These are phyloP conservation scores for Thozetella sp. DNA, from an alignment of 495 filamentous ascomycete species.

Conservation along the genomic window DNA sequence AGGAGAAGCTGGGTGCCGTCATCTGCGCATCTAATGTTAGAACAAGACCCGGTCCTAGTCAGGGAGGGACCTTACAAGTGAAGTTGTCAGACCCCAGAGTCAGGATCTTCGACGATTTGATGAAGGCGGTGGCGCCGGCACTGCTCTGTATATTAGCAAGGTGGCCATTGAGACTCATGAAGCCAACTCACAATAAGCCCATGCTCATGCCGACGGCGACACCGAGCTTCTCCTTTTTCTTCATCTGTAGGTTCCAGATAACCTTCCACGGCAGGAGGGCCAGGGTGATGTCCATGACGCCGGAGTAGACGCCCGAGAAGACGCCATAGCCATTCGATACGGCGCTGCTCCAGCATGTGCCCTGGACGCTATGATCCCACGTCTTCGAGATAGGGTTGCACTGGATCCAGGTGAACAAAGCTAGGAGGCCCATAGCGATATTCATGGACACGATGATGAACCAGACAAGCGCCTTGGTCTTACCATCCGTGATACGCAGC, in stretches of 20 bases:
- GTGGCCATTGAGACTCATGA: not conserved
- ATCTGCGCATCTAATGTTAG: constrained; percentile 6
- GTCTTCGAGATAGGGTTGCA: constrained; percentile 22
- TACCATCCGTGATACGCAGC: constrained; percentile 18
- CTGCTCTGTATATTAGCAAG: constrained; percentile 8
- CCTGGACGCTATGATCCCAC: constrained; percentile 10
- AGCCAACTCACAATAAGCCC: constrained; percentile 23
- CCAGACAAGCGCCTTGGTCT: constrained; percentile 6
- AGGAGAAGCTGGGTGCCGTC: constrained; percentile 21
- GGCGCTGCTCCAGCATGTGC: constrained; percentile 21
- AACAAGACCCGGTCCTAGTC: not conserved
- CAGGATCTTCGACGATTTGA: constrained; percentile 17
- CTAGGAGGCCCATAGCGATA: constrained; percentile 13
- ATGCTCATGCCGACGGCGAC: constrained; percentile 30
- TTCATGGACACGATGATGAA: constrained; percentile 24
- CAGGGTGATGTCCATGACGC: constrained; percentile 23
- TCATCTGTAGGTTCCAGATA: constrained; percentile 21
- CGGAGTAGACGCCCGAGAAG: constrained; percentile 19
- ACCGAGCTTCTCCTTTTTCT: constrained; percentile 27
- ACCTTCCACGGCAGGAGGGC: constrained; percentile 27
- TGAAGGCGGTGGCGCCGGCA: constrained; percentile 21
- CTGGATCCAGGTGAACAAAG: constrained; percentile 20
- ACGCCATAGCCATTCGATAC: constrained; percentile 7
- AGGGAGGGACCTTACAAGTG: constrained; percentile 15
- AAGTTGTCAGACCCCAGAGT: constrained; percentile 14